phyloP scores from a whole-genome alignment of 345 rosid species.

The Balakata baccata region DNA sequence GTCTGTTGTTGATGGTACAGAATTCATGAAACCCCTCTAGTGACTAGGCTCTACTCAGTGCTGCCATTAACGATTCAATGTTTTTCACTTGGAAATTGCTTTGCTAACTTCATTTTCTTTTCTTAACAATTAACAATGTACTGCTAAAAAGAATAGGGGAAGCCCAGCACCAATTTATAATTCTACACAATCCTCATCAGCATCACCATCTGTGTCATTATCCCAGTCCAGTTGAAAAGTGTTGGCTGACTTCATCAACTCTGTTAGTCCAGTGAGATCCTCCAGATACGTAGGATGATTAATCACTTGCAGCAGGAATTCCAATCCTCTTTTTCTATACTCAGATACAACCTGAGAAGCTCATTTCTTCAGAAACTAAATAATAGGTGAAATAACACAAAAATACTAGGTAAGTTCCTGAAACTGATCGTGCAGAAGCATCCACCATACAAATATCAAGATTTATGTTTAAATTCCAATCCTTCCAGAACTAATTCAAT shows the following conservation, averaged over 20 bases:
- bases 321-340: conserved; percentile 56
- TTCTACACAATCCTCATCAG: conserved; percentile 40
- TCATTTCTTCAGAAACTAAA: conserved; percentile 6
- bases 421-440: not conserved
- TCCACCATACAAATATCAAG: not conserved
- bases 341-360: conserved; percentile 68
- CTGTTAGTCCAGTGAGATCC: conserved; percentile 88
- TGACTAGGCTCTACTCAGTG: no score
- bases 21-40: no score
- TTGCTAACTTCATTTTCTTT: not conserved
- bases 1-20: no score
- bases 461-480: not conserved
- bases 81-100: not conserved
- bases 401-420: not conserved
- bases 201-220: conserved; percentile 36
- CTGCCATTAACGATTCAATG: no score
- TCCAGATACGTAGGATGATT: conserved; percentile 92
- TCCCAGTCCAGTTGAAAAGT: conserved; percentile 75
- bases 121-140: conserved; percentile 16
- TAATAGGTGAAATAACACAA: not conserved
- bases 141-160: not conserved
- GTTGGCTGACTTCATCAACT: conserved; percentile 68
- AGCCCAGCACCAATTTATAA: conserved; percentile 16
- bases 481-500: not conserved
- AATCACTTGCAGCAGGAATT: conserved; percentile 76